Evolutionary conservation across 768 basidiomycete genomes (phyloP), one percentile per base, ranked within the genome.

Genomic region (Ramaria sp.): DNA sequence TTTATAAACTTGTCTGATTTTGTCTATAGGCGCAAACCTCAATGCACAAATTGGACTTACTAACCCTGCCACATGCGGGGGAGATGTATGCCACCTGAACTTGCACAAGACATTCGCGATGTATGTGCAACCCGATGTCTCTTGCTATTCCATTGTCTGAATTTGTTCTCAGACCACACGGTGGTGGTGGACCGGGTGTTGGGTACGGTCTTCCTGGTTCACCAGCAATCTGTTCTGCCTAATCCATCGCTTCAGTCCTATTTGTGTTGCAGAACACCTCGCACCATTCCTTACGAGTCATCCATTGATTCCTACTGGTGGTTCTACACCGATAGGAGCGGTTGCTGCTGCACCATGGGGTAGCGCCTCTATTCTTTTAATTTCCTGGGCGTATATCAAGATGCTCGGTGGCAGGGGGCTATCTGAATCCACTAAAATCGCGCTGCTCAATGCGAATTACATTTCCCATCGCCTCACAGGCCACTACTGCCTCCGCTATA

Each of bases 371-470:
- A 93, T 99, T 62, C 83, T 89, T 45, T 76, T 94, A 57, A 97
- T 98, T 62, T 97, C 94, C 0, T 98, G 95, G 94, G 95, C 96
- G 12, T 99, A 96, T 69, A 90, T 96, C 77, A 95, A 89, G 73
- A 98, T 99, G 96, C 80, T 99, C n/a, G 96, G 96, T 25, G 95
- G 94, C 7, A 72, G 80, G 53, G 96, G 96, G 6, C 78, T 99
- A 25, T 78, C 82, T 22, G 78, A 91, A 56, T 83, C 92, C 0
- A 88, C 93, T 2, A 88, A 86, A 61, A 70, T 89, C 28, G 91
- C 96, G 1, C 76, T 99, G 28, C 78, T 99, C 41, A 97, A 84
- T 63, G 96, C 96, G 48, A 99, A 99, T 69, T 99, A 98, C 69
- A 96, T 97, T 79, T 93, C 94, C 18, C 78, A 84, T 62, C 81